phyloP scores from a whole-genome alignment of 306 rosid species.

The Trifolium repens region DNA sequence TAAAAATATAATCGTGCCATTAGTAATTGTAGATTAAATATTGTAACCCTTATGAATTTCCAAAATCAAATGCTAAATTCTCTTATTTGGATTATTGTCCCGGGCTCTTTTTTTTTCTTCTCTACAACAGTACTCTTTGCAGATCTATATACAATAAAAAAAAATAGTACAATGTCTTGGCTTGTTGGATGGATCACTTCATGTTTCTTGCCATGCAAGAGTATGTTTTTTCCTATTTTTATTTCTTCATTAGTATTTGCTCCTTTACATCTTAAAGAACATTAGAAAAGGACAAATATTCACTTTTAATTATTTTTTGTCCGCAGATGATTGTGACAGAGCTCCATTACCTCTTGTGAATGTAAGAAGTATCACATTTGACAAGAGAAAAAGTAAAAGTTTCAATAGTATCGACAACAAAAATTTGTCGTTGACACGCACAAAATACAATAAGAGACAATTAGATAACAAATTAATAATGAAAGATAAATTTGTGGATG shows the following conservation, averaged over 20 bases:
- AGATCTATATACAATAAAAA: conserved; percentile 22
- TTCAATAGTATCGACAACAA: not conserved
- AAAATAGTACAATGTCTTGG: conserved; percentile 48
- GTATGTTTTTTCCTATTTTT: conserved; percentile 38
- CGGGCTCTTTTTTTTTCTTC: not conserved
- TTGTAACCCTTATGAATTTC: conserved; percentile 48
- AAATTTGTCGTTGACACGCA: no score
- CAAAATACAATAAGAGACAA: no score
- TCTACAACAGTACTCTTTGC: not conserved
- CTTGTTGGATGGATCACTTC: conserved; percentile 56
- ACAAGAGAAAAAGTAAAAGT: conserved; percentile 25
- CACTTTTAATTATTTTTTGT: not conserved
- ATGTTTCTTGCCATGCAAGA: conserved; percentile 54
- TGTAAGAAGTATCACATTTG: conserved; percentile 41
- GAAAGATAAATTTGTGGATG: no score
- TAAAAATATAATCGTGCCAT: no score
- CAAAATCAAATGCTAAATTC: conserved; percentile 46
- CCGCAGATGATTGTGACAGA: conserved; percentile 43
- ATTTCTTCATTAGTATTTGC: not conserved
- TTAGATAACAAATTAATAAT: no score
- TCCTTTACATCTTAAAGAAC: not conserved
- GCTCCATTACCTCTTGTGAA: conserved; percentile 42
- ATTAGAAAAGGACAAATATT: not conserved
- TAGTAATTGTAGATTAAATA: not conserved
- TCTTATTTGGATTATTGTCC: conserved; percentile 19